These are phyloP conservation scores for Penicilliopsis zonata DNA, from an alignment of 495 filamentous ascomycete species.

Conservation along the genomic window DNA sequence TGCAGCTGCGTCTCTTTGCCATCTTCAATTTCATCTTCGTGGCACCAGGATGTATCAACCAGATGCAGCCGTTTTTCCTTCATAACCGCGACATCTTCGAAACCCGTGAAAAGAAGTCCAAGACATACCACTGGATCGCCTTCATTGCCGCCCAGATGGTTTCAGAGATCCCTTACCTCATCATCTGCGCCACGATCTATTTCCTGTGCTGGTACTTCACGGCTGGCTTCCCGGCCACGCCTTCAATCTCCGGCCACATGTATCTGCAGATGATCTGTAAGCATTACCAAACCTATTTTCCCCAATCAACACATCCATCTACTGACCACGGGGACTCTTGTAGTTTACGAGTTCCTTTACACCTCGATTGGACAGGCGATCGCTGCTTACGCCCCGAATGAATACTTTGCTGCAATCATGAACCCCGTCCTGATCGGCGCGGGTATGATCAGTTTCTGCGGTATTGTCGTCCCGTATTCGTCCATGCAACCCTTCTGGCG, in stretches of 20 bases:
- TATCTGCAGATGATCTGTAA: slow-evolving; percentile 35
- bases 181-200: slow-evolving; percentile 44
- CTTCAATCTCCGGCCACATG: slow-evolving; percentile 32
- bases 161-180: slow-evolving; percentile 47
- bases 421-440: slow-evolving; percentile 39
- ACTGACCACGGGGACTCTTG: no score
- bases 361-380: slow-evolving; percentile 34
- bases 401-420: slow-evolving; percentile 40
- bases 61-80: slow-evolving; percentile 80
- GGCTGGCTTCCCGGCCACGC: slow-evolving; percentile 31
- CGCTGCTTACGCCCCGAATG: slow-evolving; percentile 43
- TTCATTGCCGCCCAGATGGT: slow-evolving; percentile 35
- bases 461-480: slow-evolving; percentile 40
- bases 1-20: slow-evolving; percentile 32
- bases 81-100: slow-evolving; percentile 62
- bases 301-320: no score
- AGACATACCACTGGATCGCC: slow-evolving; percentile 35
- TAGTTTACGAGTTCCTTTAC: slow-evolving; percentile 35
- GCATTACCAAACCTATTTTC: no score
- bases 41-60: slow-evolving; percentile 73
- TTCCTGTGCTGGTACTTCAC: slow-evolving; percentile 51
- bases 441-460: slow-evolving; percentile 41
- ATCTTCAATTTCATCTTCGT: slow-evolving; percentile 67
- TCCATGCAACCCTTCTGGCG: slow-evolving; percentile 44
- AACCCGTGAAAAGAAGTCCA: slow-evolving; percentile 61